phyloP scores from a whole-genome alignment of 371 early-diverging fungal species.

The Mortierella sp. region DNA sequence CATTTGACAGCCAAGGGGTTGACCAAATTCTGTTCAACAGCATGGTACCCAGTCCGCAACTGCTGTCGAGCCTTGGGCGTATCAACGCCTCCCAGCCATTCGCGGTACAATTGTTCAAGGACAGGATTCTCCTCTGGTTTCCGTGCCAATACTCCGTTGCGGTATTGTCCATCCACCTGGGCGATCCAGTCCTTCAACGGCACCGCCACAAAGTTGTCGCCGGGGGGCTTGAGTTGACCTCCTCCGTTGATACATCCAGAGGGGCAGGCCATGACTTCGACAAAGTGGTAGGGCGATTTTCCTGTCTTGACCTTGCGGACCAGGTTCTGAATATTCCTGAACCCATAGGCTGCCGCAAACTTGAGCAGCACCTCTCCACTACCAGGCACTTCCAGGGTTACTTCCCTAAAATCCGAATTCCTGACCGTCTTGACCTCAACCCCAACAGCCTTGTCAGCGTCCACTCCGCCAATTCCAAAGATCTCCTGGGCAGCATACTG shows the following conservation, averaged over 20 bases:
- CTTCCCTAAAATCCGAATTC: slow-evolving; percentile 88
- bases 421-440: slow-evolving; percentile 77
- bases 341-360: slow-evolving; percentile 94
- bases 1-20: slow-evolving; percentile 83
- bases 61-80: slow-evolving; percentile 63
- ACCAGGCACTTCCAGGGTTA: slow-evolving; percentile 62
- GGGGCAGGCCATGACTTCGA: slow-evolving; percentile 98
- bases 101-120: slow-evolving; percentile 37
- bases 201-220: slow-evolving; percentile 47
- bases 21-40: slow-evolving; percentile 72
- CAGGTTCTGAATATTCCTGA: slow-evolving; percentile 96
- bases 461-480: slow-evolving; percentile 72
- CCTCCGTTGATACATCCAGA: slow-evolving; percentile 94
- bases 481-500: slow-evolving; percentile 84
- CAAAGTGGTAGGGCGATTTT: slow-evolving; percentile 84
- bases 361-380: slow-evolving; percentile 69
- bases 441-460: slow-evolving; percentile 57
- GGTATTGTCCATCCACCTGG: slow-evolving; percentile 67
- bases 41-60: slow-evolving; percentile 85
- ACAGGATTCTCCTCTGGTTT: slow-evolving; percentile 53
- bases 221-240: slow-evolving; percentile 77
- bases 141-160: slow-evolving; percentile 27
- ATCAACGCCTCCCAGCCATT: slow-evolving; percentile 64
- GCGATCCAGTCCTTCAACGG: slow-evolving; percentile 64
- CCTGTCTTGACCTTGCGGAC: slow-evolving; percentile 88